These are phyloP conservation scores for Rhodofomes roseus DNA, from an alignment of 1,284 basidiomycete genomes.

Conservation along the genomic window DNA sequence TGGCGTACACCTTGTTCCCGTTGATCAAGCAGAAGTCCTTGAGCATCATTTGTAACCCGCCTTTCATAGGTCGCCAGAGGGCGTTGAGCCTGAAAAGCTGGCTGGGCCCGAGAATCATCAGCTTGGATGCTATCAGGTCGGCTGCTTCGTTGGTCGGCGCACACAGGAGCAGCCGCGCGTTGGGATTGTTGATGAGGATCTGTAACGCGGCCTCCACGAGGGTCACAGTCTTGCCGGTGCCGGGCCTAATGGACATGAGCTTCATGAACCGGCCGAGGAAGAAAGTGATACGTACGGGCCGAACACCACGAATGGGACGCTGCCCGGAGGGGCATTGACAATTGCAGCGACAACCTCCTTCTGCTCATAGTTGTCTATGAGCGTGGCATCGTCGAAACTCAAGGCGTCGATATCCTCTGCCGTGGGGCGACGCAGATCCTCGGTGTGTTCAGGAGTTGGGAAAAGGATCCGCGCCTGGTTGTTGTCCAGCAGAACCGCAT, in stretches of 20 bases:
- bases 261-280: neutral
- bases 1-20: constrained; percentile 40
- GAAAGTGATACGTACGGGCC: constrained; percentile 52
- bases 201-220: constrained; percentile 64
- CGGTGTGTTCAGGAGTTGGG: constrained; percentile 31
- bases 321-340: constrained; percentile 37
- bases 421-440: constrained; percentile 9
- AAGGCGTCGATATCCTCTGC: constrained; percentile 14
- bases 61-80: constrained; percentile 43
- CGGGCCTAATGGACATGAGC: constrained; percentile 38
- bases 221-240: constrained; percentile 70
- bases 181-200: constrained; percentile 39
- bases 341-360: constrained; percentile 52
- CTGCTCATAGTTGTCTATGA: constrained; percentile 1
- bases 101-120: constrained; percentile 34
- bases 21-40: constrained; percentile 36
- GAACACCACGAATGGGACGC: constrained; percentile 57
- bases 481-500: constrained; percentile 44
- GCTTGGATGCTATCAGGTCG: constrained; percentile 54
- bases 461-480: constrained; percentile 38
- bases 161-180: constrained; percentile 54
- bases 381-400: constrained; percentile 40
- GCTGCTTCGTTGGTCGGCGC: constrained; percentile 63
- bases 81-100: constrained; percentile 63
- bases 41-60: constrained; percentile 37